Percentiles rank a stretch among this genome's conserved stretches.
phyloP scores from a whole-genome alignment of 164 flowering plant genomes.

The Magnolia changhungtana region DNA sequence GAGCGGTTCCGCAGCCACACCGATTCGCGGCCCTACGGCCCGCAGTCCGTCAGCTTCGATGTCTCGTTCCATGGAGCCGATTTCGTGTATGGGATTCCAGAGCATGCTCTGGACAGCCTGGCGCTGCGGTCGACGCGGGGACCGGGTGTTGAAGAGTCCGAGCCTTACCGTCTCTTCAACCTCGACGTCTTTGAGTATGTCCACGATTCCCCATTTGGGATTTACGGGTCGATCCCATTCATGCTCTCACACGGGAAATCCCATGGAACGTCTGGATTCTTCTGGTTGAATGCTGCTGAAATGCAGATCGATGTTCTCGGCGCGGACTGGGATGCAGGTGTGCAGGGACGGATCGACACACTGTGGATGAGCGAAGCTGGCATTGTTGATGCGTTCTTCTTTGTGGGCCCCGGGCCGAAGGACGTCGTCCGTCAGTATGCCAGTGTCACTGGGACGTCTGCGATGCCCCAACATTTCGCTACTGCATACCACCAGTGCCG shows the following conservation, averaged over 20 bases:
- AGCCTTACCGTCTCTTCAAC: slow-evolving; percentile 90
- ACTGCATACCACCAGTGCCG: slow-evolving; percentile 92
- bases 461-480: slow-evolving; percentile 88
- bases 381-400: slow-evolving; percentile 86
- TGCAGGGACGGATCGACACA: slow-evolving; percentile 68
- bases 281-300: slow-evolving; percentile 98
- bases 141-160: slow-evolving; percentile 81
- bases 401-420: slow-evolving; percentile 89
- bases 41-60: slow-evolving; percentile 95
- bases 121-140: slow-evolving; percentile 83
- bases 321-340: slow-evolving; percentile 73
- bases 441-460: slow-evolving; percentile 67
- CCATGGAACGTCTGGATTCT: slow-evolving; percentile 74
- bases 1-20: slow-evolving; percentile 77
- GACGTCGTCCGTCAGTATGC: slow-evolving; percentile 82
- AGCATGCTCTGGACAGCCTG: slow-evolving; percentile 69
- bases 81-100: slow-evolving; percentile 91
- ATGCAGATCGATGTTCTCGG: slow-evolving; percentile 97
- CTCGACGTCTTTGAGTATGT: slow-evolving; percentile 90
- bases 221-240: slow-evolving; percentile 91
- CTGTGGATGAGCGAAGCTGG: slow-evolving; percentile 99
- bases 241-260: slow-evolving; percentile 83
- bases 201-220: slow-evolving; percentile 90
- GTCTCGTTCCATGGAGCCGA: slow-evolving; percentile 88
- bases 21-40: slow-evolving; percentile 83